Evolutionary conservation across 2,329 filamentous ascomycete genomes (phyloP).

Genomic region (Exophiala lecanii-corni): DNA sequence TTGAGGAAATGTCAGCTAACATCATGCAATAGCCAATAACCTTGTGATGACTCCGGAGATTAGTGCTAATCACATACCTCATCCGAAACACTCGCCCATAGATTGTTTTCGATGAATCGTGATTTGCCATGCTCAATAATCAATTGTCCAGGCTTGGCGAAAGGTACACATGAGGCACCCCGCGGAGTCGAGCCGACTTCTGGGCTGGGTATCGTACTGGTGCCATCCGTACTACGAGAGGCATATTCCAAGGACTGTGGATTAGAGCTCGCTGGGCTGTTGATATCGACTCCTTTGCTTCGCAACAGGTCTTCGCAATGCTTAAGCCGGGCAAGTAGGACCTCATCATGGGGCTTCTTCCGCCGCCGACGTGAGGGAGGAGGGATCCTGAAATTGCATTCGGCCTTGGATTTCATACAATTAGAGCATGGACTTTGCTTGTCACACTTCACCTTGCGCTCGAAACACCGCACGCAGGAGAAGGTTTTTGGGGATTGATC

Average conservation of each 20-base stretch:
- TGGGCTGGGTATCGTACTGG: background rate
- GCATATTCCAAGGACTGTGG: background rate
- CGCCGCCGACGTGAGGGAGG: conserved; percentile 27
- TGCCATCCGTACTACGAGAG: background rate
- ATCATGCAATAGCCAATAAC: no score
- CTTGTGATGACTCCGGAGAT: no score
- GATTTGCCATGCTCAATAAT: conserved; percentile 21
- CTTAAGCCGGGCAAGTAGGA: conserved; percentile 23
- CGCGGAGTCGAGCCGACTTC: conserved; percentile 1
- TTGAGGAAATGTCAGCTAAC: background rate
- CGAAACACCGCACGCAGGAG: conserved; percentile 28
- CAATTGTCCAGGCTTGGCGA: conserved; percentile 14
- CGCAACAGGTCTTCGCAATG: conserved; percentile 25
- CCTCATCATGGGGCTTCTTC: conserved; percentile 26
- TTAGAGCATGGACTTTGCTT: conserved; percentile 40
- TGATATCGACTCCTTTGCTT: conserved; percentile 23
- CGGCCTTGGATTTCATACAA: conserved; percentile 37
- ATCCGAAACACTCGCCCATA: conserved; percentile 25
- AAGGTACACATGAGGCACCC: background rate
- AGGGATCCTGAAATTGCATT: conserved; percentile 35
- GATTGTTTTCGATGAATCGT: conserved; percentile 26
- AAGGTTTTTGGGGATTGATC: conserved; percentile 22
- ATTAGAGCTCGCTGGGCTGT: conserved; percentile 1
- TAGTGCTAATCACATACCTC: conserved; percentile 8
- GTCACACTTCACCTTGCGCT: conserved; percentile 41